These are phyloP conservation scores for Penicillium sp. DNA, from an alignment of 2,329 filamentous ascomycete genomes.

Conservation along the genomic window DNA sequence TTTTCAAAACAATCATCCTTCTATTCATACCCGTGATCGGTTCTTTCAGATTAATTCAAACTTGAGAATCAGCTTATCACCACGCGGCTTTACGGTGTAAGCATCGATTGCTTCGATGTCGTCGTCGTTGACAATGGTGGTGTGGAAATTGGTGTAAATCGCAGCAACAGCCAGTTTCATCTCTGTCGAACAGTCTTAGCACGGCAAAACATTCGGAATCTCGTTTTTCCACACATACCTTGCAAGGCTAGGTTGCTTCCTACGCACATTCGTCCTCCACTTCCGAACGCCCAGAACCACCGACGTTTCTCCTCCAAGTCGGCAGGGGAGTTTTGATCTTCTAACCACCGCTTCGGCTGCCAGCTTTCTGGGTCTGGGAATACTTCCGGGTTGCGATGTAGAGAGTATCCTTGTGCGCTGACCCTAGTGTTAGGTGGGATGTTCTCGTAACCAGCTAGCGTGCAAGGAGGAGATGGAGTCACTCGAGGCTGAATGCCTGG, in stretches of 20 bases:
- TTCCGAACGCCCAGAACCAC: constrained; percentile 57
- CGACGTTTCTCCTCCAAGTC: constrained; percentile 48
- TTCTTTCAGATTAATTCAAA: constrained; percentile 45
- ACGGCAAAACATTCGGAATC: background rate
- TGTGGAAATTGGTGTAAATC: constrained; percentile 70
- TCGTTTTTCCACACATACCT: constrained; percentile 31
- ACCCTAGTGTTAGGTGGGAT: constrained; percentile 49
- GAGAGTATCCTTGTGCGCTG: constrained; percentile 53
- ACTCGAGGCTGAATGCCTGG: constrained; percentile 64
- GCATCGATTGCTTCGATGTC: constrained; percentile 67
- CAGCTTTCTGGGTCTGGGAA: constrained; percentile 53
- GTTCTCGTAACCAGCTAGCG: constrained; percentile 41
- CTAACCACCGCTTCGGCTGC: constrained; percentile 53
- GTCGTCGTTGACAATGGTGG: constrained; percentile 61
- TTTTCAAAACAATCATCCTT: constrained; percentile 21
- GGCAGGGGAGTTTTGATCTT: constrained; percentile 33
- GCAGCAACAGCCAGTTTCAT: constrained; percentile 72
- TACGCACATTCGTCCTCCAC: constrained; percentile 53
- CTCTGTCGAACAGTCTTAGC: constrained; percentile 49
- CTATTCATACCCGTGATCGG: constrained; percentile 4
- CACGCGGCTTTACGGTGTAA: constrained; percentile 62
- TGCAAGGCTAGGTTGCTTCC: constrained; percentile 52
- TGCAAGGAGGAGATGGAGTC: constrained; percentile 43
- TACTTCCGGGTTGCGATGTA: constrained; percentile 53
- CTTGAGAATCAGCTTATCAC: constrained; percentile 60